A percentile compares a stretch with the other conserved stretches of the same genome.
Conservation (phyloP, 768 basidiomycete genomes). For the Gloeopeniophorella convolvens region DNA sequence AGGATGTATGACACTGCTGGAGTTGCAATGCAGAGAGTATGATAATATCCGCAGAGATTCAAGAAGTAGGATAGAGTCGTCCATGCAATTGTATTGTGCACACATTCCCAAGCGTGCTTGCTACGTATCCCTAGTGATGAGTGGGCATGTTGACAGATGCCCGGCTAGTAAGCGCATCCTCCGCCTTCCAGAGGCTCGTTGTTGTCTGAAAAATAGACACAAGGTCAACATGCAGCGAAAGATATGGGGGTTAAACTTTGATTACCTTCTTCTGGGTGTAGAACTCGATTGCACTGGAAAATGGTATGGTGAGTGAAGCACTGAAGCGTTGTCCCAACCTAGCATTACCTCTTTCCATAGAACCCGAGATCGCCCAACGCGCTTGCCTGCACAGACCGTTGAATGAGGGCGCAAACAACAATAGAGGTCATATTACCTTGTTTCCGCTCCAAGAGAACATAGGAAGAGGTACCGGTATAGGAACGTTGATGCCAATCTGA, state of each 20-base stretch:
- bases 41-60: too few relatives aligned
- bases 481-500: conserved; percentile 90
- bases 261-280: conserved; percentile 90
- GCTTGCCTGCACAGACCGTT: conserved; percentile 48
- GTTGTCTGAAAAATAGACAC: conserved; percentile 52
- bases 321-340: conserved; percentile 2
- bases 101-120: too few relatives aligned
- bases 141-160: conserved; percentile 89
- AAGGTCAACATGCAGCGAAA: neutral
- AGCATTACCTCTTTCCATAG: conserved; percentile 74
- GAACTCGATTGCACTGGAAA: conserved; percentile 77
- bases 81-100: too few relatives aligned
- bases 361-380: conserved; percentile 83
- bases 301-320: conserved; percentile 3
- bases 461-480: conserved; percentile 85
- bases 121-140: conserved; percentile 40
- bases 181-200: conserved; percentile 88
- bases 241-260: neutral
- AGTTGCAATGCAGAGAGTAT: too few relatives aligned
- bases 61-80: too few relatives aligned
- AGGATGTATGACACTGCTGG: too few relatives aligned
- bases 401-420: neutral
- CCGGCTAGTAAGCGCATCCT: conserved; percentile 71
- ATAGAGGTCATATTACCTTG: conserved; percentile 44
- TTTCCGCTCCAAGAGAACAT: conserved; percentile 99